Base-by-base conservation (phyloP, 495 filamentous ascomycete genomes). In the Endocarpon pusillum region DNA sequence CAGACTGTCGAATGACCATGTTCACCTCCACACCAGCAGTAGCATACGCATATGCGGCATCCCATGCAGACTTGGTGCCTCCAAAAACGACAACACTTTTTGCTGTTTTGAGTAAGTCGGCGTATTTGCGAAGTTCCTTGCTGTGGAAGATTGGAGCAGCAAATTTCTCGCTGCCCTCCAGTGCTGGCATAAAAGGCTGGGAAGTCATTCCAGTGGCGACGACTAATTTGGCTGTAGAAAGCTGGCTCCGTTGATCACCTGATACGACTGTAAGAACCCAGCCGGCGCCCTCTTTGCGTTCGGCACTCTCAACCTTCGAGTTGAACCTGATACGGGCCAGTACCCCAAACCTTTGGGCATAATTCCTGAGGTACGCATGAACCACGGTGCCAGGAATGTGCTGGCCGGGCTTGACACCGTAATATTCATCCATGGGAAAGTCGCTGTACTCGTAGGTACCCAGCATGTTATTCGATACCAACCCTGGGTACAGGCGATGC, bases 401-500 rank as follows among this genome's bases (percentile, higher is more conserved):
- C 24, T 46, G 39, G 6, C 19, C 21, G 1, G 40, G 34, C 19
- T 40, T 19, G 2, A 43, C 43, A 25, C 36, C 37, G 28, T 31
- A 31, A 5, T n/a, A 4, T n/a, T 40, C 36, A 15, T 19, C 21
- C 47, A 51, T 51, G 10, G 44, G 44, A 1, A 40, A 41, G 24
- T 53, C 50, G 1, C 55, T 53, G 15, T 51, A 49, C n/a, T 65
- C 52, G 35, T 59, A 57, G 5, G 42, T 42, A 15, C 59, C 58
- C 18, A 49, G 25, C 12, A 48, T 43, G 25, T 53, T 53, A 23
- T 67, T 58, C 3, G 53, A 49, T 10, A 55, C 44, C 19, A 67
- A 46, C 2, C 46, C 60, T 2, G 61, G 57, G 39, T 72, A 69
- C 12, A 69, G 38, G 21, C 62, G 47, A n/a, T 60, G 47, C 19